Base-by-base conservation (phyloP, 139 green algal genomes). In the Nannochloris sp. region DNA sequence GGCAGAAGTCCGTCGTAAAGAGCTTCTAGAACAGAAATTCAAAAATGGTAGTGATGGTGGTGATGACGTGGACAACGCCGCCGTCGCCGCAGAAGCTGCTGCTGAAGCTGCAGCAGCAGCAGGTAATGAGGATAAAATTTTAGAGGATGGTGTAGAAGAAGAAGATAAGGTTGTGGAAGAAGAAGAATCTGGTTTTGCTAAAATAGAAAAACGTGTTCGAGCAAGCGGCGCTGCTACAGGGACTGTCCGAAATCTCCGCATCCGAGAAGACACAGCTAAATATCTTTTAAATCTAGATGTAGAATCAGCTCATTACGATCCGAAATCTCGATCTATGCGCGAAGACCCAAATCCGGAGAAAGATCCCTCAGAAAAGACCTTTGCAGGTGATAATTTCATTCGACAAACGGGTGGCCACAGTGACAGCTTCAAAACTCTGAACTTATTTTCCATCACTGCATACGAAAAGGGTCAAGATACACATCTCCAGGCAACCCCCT, bases 231-330 rank as follows among this genome's bases (percentile, higher is more conserved):
- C 94, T 54, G 76, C 80, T 32, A 89, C 87, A 0, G 90, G 89
- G 3, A 86, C 79, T 1, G 88, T 95, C 54, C 82, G 92, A 57
- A 99, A 99, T 83, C 85, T 99, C 78, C 88, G 95, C 54, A 98
- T 99, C 65, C 86, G 95, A n/a, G 95, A 99, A 71, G 95, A 99
- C 79, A 99, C 92, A 0, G 95, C 94, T 48, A 99, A 99, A 81
- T 99, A 99, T 74, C 84, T 99, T 61, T 81, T 96, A 45, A 99
- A 99, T 72, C 77, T 99, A 74, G 95, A 98, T 73, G 25, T 77
- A 8, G 89, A 93, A 77, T 92, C 81, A 2, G 92, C 95, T 8
- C 85, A 99, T 81, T 99, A 98, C 70, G 95, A 99, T 81, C 95
- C 95, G 58, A 99, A 99, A 79, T 92, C 88, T 6, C 81, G 92